Evolutionary conservation across 2,329 filamentous ascomycete genomes (phyloP).

Genomic region (Clarireedia sp.): DNA sequence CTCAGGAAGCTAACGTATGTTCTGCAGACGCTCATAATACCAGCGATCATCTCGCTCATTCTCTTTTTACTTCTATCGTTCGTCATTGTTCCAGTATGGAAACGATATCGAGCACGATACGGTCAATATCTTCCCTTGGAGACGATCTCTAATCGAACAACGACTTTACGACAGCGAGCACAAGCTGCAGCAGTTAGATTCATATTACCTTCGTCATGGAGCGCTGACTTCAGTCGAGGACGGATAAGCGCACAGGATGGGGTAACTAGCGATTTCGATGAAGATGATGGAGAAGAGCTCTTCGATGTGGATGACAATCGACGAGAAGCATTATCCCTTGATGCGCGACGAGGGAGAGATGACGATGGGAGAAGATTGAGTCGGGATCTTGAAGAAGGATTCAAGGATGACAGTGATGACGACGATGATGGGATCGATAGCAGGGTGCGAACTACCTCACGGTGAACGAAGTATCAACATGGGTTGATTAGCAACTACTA

Average conservation of each 20-base stretch:
- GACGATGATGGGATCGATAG: conserved; percentile 30
- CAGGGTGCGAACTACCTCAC: conserved; percentile 6
- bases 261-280: conserved; percentile 47
- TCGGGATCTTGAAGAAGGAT: conserved; percentile 70
- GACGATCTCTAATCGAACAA: conserved; percentile 49
- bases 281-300: conserved; percentile 63
- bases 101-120: conserved; percentile 61
- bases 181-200: conserved; percentile 34
- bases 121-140: conserved; percentile 66
- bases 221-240: conserved; percentile 34
- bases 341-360: conserved; percentile 30
- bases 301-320: conserved; percentile 46
- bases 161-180: conserved; percentile 45
- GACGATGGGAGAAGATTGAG: conserved; percentile 57
- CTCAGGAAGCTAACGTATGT: background rate
- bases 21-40: conserved; percentile 58
- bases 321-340: conserved; percentile 34
- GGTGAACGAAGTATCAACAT: conserved; percentile 6
- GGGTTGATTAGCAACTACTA: background rate
- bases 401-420: conserved; percentile 65
- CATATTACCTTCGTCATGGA: conserved; percentile 42
- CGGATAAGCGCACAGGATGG: conserved; percentile 35
- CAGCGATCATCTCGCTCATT: conserved; percentile 60
- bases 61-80: conserved; percentile 61
- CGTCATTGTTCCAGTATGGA: conserved; percentile 60